These are phyloP conservation scores for Botrytis fragariae DNA, from an alignment of 2,329 filamentous ascomycete genomes.

Conservation along the genomic window DNA sequence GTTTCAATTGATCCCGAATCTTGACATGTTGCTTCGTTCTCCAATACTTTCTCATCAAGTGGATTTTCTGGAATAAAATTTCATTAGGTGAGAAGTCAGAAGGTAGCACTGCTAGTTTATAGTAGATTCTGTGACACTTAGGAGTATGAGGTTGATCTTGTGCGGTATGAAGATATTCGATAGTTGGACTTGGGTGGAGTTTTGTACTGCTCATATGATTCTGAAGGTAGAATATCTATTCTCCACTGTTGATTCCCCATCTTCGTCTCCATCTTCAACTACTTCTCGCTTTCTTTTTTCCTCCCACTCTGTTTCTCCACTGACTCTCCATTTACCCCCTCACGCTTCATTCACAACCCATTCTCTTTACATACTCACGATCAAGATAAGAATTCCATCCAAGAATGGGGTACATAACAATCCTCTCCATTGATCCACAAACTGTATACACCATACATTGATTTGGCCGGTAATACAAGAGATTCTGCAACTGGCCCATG, in stretches of 20 bases:
- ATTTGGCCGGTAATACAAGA: no score
- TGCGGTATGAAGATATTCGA: accelerated
- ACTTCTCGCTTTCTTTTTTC: no score
- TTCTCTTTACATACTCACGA: neutral
- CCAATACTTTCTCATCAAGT: accelerated
- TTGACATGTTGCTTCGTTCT: neutral
- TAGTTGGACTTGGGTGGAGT: neutral
- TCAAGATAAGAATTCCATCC: neutral
- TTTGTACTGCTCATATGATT: neutral
- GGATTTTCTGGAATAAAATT: neutral
- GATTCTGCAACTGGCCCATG: no score
- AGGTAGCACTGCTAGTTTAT: neutral
- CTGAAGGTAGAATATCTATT: no score
- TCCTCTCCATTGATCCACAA: neutral
- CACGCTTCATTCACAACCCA: neutral
- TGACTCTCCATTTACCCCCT: neutral
- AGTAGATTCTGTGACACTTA: accelerated
- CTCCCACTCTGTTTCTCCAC: no score
- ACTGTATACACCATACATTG: no score
- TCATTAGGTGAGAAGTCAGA: neutral
- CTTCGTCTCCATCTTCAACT: no score
- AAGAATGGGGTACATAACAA: neutral
- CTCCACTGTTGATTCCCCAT: no score
- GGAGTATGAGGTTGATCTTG: neutral
- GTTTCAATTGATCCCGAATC: no score